phyloP scores from a whole-genome alignment of 192 early-diverging fungal genomes.

The Haplosporangium gracile region DNA sequence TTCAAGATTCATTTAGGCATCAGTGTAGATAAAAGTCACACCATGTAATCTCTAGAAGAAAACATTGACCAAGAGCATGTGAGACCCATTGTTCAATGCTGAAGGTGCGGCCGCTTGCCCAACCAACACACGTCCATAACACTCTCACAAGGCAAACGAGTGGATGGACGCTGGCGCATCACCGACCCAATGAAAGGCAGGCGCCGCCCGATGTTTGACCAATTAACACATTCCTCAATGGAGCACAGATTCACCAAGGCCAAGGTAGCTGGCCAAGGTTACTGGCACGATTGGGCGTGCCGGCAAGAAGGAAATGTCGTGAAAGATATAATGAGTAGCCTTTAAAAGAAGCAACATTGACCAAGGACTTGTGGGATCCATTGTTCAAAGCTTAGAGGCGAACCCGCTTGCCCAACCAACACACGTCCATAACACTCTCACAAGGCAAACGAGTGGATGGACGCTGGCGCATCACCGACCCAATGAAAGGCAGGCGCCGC shows the following conservation, averaged over 20 bases:
- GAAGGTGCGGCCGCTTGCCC: slow-evolving; percentile 19
- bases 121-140: slow-evolving; percentile 47
- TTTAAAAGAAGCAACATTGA: slow-evolving; percentile 36
- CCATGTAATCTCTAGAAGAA: no score
- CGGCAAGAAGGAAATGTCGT: slow-evolving; percentile 6
- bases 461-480: slow-evolving; percentile 29
- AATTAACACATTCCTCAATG: slow-evolving; percentile 45
- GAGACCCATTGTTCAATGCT: slow-evolving; percentile 32
- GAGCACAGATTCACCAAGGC: slow-evolving; percentile 28
- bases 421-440: slow-evolving; percentile 39
- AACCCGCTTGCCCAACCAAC: slow-evolving; percentile 38
- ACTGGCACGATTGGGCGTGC: slow-evolving; percentile 23
- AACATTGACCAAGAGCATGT: slow-evolving; percentile 43
- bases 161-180: slow-evolving; percentile 27
- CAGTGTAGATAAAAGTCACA: no score
- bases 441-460: slow-evolving; percentile 28
- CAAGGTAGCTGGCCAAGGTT: slow-evolving; percentile 9
- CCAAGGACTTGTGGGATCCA: slow-evolving; percentile 41
- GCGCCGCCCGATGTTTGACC: slow-evolving; percentile 38
- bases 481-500: slow-evolving; percentile 13
- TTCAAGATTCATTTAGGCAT: no score
- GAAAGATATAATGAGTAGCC: slow-evolving; percentile 23
- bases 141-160: slow-evolving; percentile 40
- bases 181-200: slow-evolving; percentile 26
- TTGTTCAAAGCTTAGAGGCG: slow-evolving; percentile 29